Base-by-base conservation (phyloP, 805 yeast species). In the Cyberlindnera lachancei region DNA sequence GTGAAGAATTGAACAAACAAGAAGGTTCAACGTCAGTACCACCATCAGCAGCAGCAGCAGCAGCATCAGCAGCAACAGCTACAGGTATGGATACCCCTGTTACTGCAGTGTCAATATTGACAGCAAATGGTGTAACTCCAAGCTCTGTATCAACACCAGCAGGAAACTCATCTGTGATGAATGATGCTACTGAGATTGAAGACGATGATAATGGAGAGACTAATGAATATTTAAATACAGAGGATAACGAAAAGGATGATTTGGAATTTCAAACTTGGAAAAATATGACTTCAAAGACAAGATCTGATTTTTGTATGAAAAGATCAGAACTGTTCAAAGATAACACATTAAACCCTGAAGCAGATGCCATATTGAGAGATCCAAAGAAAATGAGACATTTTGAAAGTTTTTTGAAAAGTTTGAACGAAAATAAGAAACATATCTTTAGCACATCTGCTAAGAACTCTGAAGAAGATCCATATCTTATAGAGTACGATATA, bases 251-350 rank as follows among this genome's bases (percentile, higher is more conserved):
- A 35, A 59, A 51, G 26, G 71, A 72, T 35, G 95, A 84, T 49
- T 67, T 82, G 22, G 95, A 87, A 46, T 58, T 77, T 28, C 80
- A 80, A 33, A 74, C 84, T 1, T 88, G 96, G 96, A 79, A 81
- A 45, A 72, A 73, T n/a, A 57, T 79, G 24, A 86, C 92, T 0
- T 82, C 95, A 0, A 79, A 79, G 39, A 70, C 81, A 0, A 62
- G 96, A 36, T 85, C 90, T 12, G 78, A 80, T 32, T 70, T 83
- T 39, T 79, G 95, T 48, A 58, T 74, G 17, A 67, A 70, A 35
- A 68, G 97, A 44, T 67, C 83, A 0, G 71, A 68, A 3, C 57
- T 86, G 29, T 87, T 90, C 50, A 71, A 68, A 15, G 70, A 71
- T 13, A 61, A 66, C 36, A 68, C 63, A 33, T 53, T 88, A 7